Evolutionary conservation across 768 basidiomycete species (phyloP), one percentile per base, ranked within the genome.

Genomic region (Lentinus brumalis): DNA sequence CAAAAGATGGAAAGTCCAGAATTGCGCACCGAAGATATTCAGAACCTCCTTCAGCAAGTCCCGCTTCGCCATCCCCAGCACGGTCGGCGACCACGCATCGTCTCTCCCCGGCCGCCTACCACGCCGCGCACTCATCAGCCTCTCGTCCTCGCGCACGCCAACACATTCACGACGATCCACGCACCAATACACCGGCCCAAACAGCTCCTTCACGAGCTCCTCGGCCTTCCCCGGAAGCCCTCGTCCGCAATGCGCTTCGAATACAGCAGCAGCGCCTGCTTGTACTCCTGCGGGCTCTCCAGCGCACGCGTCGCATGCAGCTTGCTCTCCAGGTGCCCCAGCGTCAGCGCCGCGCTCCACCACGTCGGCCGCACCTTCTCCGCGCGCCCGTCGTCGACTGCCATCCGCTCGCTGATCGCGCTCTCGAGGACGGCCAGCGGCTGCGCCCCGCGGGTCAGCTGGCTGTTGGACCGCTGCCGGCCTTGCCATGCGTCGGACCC

Each of bases 171-270:
- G 9, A 12, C 7, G 40, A 44, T 32, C 30, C 1, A 82, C 91
- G 60, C 69, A 96, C 96, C 87, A 90, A 75, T 92, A 96, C 41
- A 95, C 77, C 0, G 95, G 96, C 15, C 96, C 95, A 67, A 91
- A 87, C 54, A 98, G 79, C 64, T 98, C 97, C 73, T 84, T 89
- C 52, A 96, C 83, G 57, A 99, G 74, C 73, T 98, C 96, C 72
- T 97, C 96, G 16, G 87, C 95, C 72, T 96, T 94, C 40, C 79
- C 62, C 84, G 79, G 72, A 94, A 94, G 0, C 91, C 94, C 71
- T 96, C 94, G 64, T 97, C 92, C 39, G 90, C 93, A 44, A 98
- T 78, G 75, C 85, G 87, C 78, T 84, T 90, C 40, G 93, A 88
- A 71, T 97, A 98, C 65, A 85, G 65, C 56, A 87, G 65, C 65